Base-by-base conservation (phyloP, 2,329 filamentous ascomycete genomes). In the Aspergillus flavus region DNA sequence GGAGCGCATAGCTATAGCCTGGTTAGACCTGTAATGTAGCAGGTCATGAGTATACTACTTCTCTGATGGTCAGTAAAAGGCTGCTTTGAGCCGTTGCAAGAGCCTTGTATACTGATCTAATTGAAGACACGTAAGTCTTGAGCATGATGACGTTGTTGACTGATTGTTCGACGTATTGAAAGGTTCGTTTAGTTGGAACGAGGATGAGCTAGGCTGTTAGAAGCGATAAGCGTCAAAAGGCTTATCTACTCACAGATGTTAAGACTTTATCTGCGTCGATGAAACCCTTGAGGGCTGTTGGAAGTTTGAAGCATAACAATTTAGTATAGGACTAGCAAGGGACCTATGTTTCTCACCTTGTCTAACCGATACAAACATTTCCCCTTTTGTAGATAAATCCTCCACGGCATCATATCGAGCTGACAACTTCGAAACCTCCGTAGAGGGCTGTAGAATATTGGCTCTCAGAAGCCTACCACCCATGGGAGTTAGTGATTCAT, bases 401-500 rank as follows among this genome's bases (percentile, higher is more conserved):
- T 93, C 89, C 0, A 99, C 80, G 0, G 94, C 93, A 71, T 95
- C 90, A 66, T 93, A 94, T 4, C 95, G 87, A 36, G 85, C 87
- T 1, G 80, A 81, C 19, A 99, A 85, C 16, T 91, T 90, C 3
- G 84, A 81, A 4, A 85, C 78, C 59, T 90, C 86, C 0, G 92
- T 97, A 0, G 92, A 91, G 4, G 95, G 95, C 72, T 99, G 95
- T 2, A 98, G 80, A 36, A 99, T 89, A 68, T 91, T 97, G 75
- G 89, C 93, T 61, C 93, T 86, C 30, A 99, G 85, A 66, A 97
- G 84, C 57, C 95, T 87, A 6, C 88, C 85, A 3, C 95, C 95
- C 93, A 98, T 98, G 0, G 92, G 91, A 0, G 95, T 98, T 23
- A 87, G 75, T 0, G 94, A 97, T 67, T 93, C 85, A 70, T 98